A percentile compares a stretch with the other conserved stretches of the same genome.
Evolutionary conservation across 2,329 filamentous ascomycete species (phyloP).

Genomic region (Phyllosticta citribraziliensis): DNA sequence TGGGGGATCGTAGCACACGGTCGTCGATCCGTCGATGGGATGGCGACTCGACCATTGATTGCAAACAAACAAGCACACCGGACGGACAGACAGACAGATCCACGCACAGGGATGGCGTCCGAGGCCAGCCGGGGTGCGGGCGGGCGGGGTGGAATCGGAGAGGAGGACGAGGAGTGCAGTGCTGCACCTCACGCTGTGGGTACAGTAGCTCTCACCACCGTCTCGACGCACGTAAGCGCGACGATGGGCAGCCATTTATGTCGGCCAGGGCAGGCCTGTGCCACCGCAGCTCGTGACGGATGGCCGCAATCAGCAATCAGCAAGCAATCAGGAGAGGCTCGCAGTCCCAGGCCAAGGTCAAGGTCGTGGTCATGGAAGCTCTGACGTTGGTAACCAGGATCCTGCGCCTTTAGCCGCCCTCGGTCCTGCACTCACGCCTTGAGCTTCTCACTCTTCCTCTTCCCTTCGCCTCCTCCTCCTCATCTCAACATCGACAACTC

Average conservation of each 20-base stretch:
- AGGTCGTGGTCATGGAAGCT: not conserved
- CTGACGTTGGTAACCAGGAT: conserved; percentile 8
- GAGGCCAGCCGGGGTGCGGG: not conserved
- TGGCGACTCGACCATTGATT: too few relatives aligned
- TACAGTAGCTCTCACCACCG: not conserved
- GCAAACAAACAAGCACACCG: too few relatives aligned
- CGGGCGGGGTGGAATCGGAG: not conserved
- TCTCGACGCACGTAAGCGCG: not conserved
- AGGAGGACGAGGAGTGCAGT: too few relatives aligned
- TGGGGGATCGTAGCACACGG: not conserved
- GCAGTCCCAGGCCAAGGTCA: not conserved
- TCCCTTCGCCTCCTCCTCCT: not conserved
- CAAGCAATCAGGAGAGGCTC: not conserved
- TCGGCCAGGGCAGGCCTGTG: not conserved
- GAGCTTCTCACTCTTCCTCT: not conserved
- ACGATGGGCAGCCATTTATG: not conserved
- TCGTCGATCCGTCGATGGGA: not conserved
- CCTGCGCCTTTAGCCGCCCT: not conserved
- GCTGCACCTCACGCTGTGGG: not conserved
- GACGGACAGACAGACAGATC: not conserved
- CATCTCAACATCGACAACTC: not conserved
- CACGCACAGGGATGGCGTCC: not conserved
- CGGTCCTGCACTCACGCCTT: conserved; percentile 1
- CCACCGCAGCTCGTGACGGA: not conserved
- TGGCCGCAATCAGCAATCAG: not conserved